phyloP scores from a whole-genome alignment of 169 alveolate genomes.

The Eimeria maxima region DNA sequence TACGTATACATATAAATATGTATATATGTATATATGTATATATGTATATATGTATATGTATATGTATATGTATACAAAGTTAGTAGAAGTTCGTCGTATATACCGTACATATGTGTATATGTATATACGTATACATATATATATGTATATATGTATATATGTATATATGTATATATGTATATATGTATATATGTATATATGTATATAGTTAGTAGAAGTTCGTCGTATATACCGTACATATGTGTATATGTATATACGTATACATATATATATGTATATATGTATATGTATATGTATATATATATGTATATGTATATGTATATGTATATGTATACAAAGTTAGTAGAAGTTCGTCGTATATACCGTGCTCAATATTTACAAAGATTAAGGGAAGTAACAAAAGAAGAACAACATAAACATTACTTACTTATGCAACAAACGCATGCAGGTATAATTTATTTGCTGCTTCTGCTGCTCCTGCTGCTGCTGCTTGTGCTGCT shows the following conservation, averaged over 20 bases:
- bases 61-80: too few relatives aligned
- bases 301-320: neutral
- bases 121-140: neutral
- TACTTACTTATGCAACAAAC: slow-evolving; percentile 80
- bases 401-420: slow-evolving; percentile 89
- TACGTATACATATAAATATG: neutral
- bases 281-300: neutral
- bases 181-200: neutral
- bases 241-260: too few relatives aligned
- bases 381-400: slow-evolving; percentile 89
- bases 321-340: slow-evolving; percentile 20
- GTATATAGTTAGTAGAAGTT: neutral
- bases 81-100: too few relatives aligned
- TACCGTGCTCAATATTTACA: slow-evolving; percentile 92
- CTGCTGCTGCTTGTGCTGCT: slow-evolving; percentile 32
- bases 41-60: too few relatives aligned
- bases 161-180: neutral
- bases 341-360: slow-evolving; percentile 89
- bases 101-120: neutral
- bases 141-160: neutral
- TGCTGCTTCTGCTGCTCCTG: slow-evolving; percentile 39
- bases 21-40: neutral
- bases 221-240: too few relatives aligned
- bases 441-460: slow-evolving; percentile 78
- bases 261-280: neutral